Base-by-base conservation (phyloP, 139 green algal species). In the Zygnema cylindricum region DNA sequence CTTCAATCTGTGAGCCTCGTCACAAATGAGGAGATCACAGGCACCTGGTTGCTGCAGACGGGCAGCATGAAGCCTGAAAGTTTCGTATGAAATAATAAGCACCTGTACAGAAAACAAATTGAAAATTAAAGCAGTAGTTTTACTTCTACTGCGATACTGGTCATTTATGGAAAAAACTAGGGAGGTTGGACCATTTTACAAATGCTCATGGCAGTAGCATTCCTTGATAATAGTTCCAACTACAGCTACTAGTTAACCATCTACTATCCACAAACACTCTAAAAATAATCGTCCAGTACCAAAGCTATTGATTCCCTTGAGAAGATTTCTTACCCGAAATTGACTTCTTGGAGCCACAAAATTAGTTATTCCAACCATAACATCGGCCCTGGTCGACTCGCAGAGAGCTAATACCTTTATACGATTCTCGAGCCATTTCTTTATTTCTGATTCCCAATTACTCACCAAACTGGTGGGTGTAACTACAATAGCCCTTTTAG, bases 1-100 rank as follows among this genome's bases (percentile, higher is more conserved):
- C 93, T 99, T 99, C 32, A 99, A 94, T 0, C 97, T 93, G 92
- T 99, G 97, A 32, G 96, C 96, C 93, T 99, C 98, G 88, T 99
- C 98, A 81, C 96, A 99, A 85, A 99, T 98, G 1, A 99, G 94
- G 76, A 99, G 94, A 91, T 99, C 96, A 90, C 95, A 98, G 32
- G 93, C 86, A 1, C 77, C 90, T 36, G 79, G 25, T 42, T 71
- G 69, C 25, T 85, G 85, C 90, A 99, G 97, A 0, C 89, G 86
- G 1, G 95, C 89, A 16, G 93, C 86, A 91, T 99, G 96, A 73
- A 98, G 77, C 0, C 97, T 92, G 94, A 99, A 99, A 0, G 98
- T 99, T 92, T 99, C 98, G 92, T 99, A 99, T 33, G 93, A 96
- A 25, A 99, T 90, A 49, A 94, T 94, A 41, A 94, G 82, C 32